Evolutionary conservation across 805 yeast genomes (phyloP).

Genomic region (Metschnikowia noctiluminum): DNA sequence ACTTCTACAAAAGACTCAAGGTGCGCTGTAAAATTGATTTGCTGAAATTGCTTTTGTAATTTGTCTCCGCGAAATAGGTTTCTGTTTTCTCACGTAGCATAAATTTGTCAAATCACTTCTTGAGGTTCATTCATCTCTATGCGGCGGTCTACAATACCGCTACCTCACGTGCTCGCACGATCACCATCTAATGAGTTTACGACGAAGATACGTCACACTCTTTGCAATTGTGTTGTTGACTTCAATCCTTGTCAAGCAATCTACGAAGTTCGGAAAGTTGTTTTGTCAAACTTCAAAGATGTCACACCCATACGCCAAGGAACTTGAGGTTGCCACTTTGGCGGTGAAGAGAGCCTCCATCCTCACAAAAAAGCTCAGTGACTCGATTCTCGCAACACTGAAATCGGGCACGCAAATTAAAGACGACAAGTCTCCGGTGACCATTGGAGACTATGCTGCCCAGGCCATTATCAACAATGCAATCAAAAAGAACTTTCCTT

Average conservation of each 20-base stretch:
- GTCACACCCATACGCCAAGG: slow-evolving; percentile 50
- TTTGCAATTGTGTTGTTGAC: slow-evolving; percentile 6
- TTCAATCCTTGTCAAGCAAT: slow-evolving; percentile 1
- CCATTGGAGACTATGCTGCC: slow-evolving; percentile 94
- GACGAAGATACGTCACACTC: background rate
- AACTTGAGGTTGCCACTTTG: slow-evolving; percentile 74
- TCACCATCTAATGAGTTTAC: background rate
- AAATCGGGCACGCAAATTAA: slow-evolving; percentile 66
- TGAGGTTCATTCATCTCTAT: background rate
- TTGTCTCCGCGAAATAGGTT: too few species aligned
- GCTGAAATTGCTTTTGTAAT: too few species aligned
- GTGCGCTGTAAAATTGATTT: too few species aligned
- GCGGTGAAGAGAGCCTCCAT: slow-evolving; percentile 88
- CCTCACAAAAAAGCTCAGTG: slow-evolving; percentile 64
- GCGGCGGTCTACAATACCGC: background rate
- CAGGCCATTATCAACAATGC: slow-evolving; percentile 91
- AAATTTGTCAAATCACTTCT: too few species aligned
- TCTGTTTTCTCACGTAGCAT: too few species aligned
- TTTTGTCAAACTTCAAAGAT: background rate
- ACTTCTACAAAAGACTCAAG: too few species aligned
- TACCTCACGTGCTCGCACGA: slow-evolving; percentile 19
- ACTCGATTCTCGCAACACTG: slow-evolving; percentile 46
- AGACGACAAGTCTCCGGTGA: slow-evolving; percentile 90
- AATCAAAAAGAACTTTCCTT: slow-evolving; percentile 72
- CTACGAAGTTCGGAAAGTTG: background rate